These are phyloP conservation scores for Acephala macrosclerotiorum DNA, from an alignment of 2,329 filamentous ascomycete genomes.

Conservation along the genomic window DNA sequence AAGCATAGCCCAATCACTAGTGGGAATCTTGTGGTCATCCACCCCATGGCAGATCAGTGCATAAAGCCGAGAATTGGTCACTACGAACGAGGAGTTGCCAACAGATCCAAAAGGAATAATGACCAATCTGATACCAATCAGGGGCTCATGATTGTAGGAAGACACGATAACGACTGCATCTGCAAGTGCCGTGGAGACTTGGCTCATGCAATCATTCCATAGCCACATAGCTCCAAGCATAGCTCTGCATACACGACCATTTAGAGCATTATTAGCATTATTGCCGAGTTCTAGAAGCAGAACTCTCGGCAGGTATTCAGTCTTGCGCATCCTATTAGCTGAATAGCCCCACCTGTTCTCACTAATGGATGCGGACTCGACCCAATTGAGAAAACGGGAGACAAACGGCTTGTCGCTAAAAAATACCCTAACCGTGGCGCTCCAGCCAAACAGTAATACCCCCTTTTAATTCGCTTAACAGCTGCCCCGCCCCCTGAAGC, in stretches of 20 bases:
- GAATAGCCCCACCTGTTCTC: neutral
- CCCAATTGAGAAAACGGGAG: neutral
- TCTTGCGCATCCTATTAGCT: neutral
- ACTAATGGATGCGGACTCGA: neutral
- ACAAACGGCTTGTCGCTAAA: neutral
- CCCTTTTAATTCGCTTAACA: slow-evolving; percentile 23
- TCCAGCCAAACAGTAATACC: neutral
- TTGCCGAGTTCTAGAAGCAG: neutral
- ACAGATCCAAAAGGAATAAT: neutral
- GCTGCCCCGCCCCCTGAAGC: slow-evolving; percentile 16
- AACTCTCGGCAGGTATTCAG: neutral
- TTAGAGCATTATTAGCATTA: neutral
- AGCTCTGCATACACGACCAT: slow-evolving; percentile 9
- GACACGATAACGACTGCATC: neutral
- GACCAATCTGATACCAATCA: neutral
- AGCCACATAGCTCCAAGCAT: slow-evolving; percentile 2
- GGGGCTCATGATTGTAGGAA: neutral
- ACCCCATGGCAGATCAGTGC: neutral
- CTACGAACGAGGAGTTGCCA: neutral
- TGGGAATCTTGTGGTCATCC: neutral
- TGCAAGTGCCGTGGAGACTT: neutral
- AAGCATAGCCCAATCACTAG: neutral
- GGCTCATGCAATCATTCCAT: slow-evolving; percentile 1
- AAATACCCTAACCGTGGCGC: neutral
- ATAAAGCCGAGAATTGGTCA: neutral